Conservation (phyloP, 2,329 filamentous ascomycete species). For the Trichoderma pleuroti region DNA sequence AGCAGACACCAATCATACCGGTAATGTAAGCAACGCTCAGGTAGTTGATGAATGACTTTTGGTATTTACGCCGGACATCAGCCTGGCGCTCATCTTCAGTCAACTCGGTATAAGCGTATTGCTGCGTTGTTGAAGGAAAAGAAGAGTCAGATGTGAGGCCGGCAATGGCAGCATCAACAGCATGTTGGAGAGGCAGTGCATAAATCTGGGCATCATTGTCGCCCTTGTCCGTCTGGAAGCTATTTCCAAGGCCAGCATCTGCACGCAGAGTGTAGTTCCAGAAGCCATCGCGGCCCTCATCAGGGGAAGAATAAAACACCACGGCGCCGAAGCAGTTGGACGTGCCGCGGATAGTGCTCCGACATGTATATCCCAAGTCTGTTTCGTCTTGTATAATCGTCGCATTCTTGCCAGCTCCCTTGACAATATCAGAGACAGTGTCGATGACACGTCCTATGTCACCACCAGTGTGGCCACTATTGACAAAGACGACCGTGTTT, state of each 20-base stretch:
- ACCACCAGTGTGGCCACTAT: constrained; percentile 66
- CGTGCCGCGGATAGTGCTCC: constrained; percentile 57
- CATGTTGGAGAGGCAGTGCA: constrained; percentile 64
- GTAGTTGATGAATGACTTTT: constrained; percentile 61
- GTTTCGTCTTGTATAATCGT: constrained; percentile 24
- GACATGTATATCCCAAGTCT: constrained; percentile 47
- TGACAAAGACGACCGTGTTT: constrained; percentile 68
- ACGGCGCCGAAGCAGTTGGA: constrained; percentile 70
- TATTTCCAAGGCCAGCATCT: constrained; percentile 54
- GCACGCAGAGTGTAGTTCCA: constrained; percentile 75
- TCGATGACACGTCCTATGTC: constrained; percentile 67
- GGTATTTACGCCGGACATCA: constrained; percentile 57
- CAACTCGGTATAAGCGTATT: constrained; percentile 32
- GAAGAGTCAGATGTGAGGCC: constrained; percentile 14
- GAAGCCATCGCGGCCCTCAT: constrained; percentile 45
- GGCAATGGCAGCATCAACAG: constrained; percentile 61
- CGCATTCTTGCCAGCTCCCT: constrained; percentile 27
- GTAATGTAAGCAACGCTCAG: constrained; percentile 66
- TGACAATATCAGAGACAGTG: constrained; percentile 28
- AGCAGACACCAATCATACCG: constrained; percentile 65
- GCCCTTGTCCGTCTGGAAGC: constrained; percentile 52
- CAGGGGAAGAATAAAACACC: constrained; percentile 66
- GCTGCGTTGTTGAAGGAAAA: constrained; percentile 31
- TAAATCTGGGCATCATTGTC: constrained; percentile 65
- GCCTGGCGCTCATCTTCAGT: constrained; percentile 50